Conservation (phyloP, 306 rosid species). For the Herpetospermum pedunculosum region DNA sequence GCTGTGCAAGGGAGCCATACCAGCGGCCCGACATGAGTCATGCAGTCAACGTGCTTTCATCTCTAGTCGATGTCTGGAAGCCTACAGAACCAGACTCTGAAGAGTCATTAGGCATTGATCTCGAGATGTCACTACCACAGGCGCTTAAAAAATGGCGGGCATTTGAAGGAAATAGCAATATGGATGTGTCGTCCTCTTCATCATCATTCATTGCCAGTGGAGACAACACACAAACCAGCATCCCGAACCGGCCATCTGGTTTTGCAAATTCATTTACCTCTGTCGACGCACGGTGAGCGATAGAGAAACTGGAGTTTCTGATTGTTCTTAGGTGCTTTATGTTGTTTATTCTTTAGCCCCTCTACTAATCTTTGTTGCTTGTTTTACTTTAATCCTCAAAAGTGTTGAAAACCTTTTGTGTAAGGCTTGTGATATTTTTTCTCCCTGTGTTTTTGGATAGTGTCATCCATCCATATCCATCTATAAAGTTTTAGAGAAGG, state of each 20-base stretch:
- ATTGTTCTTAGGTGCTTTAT: not conserved
- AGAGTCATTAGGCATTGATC: conserved; percentile 38
- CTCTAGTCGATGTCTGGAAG: conserved; percentile 74
- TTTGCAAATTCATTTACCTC: conserved; percentile 48
- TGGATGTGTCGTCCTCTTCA: conserved; percentile 19
- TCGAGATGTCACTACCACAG: conserved; percentile 48
- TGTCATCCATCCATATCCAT: not conserved
- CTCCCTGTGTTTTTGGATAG: not conserved
- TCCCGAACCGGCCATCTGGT: conserved; percentile 33
- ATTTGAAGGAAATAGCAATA: conserved; percentile 26
- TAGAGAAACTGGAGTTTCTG: not conserved
- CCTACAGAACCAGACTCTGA: conserved; percentile 38
- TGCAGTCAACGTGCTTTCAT: conserved; percentile 58
- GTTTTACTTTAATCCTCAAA: not conserved
- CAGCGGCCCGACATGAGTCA: conserved; percentile 86
- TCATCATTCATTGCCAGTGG: conserved; percentile 17
- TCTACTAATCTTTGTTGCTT: not conserved
- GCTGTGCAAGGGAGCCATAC: conserved; percentile 64
- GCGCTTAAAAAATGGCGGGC: conserved; percentile 63
- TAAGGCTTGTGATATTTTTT: not conserved
- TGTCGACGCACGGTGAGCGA: conserved; percentile 27
- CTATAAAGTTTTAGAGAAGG: not conserved
- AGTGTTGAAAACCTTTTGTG: not conserved
- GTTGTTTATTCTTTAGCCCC: conserved; percentile 5
- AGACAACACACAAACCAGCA: conserved; percentile 49